A percentile compares a stretch with the other conserved stretches of the same genome.
Evolutionary conservation across 345 rosid genomes (phyloP).

Genomic region (Orychophragmus violaceus): DNA sequence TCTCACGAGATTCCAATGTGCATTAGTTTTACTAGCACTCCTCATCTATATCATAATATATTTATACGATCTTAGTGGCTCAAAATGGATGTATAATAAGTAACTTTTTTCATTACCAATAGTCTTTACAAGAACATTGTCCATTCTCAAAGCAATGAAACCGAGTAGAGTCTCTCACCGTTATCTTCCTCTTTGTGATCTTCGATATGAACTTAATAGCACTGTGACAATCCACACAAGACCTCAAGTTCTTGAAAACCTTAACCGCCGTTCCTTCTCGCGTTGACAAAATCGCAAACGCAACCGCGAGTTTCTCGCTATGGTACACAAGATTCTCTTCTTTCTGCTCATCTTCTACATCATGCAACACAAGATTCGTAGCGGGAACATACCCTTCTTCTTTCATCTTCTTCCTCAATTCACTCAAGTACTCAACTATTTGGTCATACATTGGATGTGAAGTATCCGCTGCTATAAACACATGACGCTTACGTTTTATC

Average conservation of each 20-base stretch:
- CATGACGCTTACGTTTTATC: constrained; percentile 55
- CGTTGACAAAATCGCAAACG: constrained; percentile 73
- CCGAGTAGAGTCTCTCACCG: constrained; percentile 68
- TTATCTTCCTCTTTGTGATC: constrained; percentile 60
- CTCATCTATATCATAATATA: too few species aligned
- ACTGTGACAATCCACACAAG: constrained; percentile 86
- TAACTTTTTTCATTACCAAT: constrained; percentile 46
- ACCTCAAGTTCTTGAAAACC: constrained; percentile 78
- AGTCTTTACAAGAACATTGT: constrained; percentile 76
- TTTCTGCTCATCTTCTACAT: constrained; percentile 88
- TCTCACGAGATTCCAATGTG: constrained; percentile 14
- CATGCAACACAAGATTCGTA: constrained; percentile 68
- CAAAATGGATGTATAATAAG: neutral
- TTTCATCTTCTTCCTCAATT: constrained; percentile 60
- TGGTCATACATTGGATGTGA: constrained; percentile 59
- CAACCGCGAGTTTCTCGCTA: constrained; percentile 92
- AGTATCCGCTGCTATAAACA: constrained; percentile 64
- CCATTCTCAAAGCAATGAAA: constrained; percentile 87
- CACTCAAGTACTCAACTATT: constrained; percentile 47
- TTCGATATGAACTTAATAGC: constrained; percentile 84
- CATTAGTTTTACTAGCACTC: too few species aligned
- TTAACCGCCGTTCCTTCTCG: constrained; percentile 55
- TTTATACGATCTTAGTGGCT: too few species aligned
- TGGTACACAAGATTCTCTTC: constrained; percentile 77
- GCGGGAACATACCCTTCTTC: constrained; percentile 82